Percentiles rank a stretch among this genome's conserved stretches.
Evolutionary conservation across 306 rosid genomes (phyloP).

Genomic region (Mimosa bimucronata): DNA sequence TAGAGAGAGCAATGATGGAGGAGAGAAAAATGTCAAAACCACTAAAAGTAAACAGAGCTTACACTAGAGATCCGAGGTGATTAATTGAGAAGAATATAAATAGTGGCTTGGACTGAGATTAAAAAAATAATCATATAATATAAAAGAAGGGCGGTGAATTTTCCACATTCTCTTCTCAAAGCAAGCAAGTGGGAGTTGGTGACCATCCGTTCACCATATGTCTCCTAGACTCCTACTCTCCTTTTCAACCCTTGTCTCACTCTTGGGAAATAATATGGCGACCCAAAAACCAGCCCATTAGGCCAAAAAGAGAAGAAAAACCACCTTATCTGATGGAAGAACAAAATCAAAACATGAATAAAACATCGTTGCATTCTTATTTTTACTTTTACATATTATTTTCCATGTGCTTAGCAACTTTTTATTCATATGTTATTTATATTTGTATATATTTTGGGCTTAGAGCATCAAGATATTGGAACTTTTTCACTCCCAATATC

Average conservation of each 20-base stretch:
- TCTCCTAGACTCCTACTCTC: constrained; percentile 64
- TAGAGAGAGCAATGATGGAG: constrained; percentile 45
- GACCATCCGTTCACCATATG: constrained; percentile 55
- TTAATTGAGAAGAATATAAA: constrained; percentile 46
- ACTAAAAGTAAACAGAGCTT: constrained; percentile 53
- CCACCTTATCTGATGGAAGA: constrained; percentile 30
- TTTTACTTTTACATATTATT: background rate
- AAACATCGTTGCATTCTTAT: background rate
- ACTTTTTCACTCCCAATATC: background rate
- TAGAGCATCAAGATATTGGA: constrained; percentile 28
- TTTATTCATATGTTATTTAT: background rate
- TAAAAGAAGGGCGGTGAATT: constrained; percentile 34
- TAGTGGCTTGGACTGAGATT: constrained; percentile 29
- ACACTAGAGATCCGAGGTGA: constrained; percentile 47
- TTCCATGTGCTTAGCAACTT: constrained; percentile 11
- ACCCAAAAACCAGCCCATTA: constrained; percentile 12
- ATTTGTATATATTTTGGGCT: background rate
- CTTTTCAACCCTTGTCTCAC: constrained; percentile 31
- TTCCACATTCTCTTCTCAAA: constrained; percentile 71
- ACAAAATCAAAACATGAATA: constrained; percentile 26
- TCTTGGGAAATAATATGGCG: constrained; percentile 23
- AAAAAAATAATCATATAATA: constrained; percentile 24
- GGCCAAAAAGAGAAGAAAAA: background rate
- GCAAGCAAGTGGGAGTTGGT: constrained; percentile 83
- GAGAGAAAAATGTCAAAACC: constrained; percentile 71